Base-by-base conservation (phyloP, 2,329 filamentous ascomycete genomes). In the Cladosporium sp. region DNA sequence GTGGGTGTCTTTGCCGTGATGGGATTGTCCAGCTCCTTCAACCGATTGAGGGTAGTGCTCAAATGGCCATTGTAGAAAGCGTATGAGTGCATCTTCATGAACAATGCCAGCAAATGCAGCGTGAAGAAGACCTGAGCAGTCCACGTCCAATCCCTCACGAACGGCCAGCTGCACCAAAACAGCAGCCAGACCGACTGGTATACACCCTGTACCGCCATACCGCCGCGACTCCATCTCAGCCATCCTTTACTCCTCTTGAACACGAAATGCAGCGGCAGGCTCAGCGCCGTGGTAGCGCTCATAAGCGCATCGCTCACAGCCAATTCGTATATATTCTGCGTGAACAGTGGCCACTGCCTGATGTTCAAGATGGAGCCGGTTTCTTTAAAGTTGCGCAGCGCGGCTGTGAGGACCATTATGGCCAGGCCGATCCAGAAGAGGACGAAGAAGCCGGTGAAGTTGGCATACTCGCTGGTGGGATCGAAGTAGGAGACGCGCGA, bases 51-150 rank as follows among this genome's bases (percentile, higher is more conserved):
- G 0, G 92, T 96, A 77, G 95, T 92, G 71, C 90, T 91, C 18
- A 99, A 83, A 78, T 99, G 95, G 12, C 95, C 95, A 73, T 97
- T 98, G 82, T 99, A 99, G 78, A 98, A 99, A 28, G 92, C 91
- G 75, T 97, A 99, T 6, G 93, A 97, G 78, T 99, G 95, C 88
- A 98, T 95, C 83, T 99, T 99, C 95, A 99, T 99, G 60, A 97
- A 88, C 23, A 99, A 84, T 8, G 92, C 90, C 79, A 99, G 88
- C 52, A 93, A 90, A 78, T 99, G 95, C 37, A 99, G 83, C 12
- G 93, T 90, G 72, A 99, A 86, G 78, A 96, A 99, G 46, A 99
- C 95, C 75, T 98, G 95, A 2, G 94, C 89, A 0, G 95, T 99
- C 95, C 95, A 99, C 2, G 93, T 91, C 95, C 95, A 99, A 61